Percentiles rank a stretch among this genome's conserved stretches.
phyloP scores from a whole-genome alignment of 2,329 filamentous ascomycete genomes.

The Microdochium trichocladiopsis region DNA sequence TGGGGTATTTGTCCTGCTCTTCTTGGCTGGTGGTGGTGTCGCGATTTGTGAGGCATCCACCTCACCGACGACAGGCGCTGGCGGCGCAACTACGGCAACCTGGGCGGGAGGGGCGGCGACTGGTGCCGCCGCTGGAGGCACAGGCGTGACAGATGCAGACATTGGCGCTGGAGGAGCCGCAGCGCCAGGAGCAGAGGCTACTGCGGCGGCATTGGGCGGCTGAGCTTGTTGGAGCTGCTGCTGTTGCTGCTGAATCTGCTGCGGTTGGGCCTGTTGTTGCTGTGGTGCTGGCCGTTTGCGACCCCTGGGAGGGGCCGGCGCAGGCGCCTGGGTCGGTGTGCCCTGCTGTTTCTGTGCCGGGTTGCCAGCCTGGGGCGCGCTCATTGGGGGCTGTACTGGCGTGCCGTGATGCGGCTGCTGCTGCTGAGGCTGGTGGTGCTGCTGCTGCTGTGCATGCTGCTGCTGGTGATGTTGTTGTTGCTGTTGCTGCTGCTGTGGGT shows the following conservation, averaged over 20 bases:
- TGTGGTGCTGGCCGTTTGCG: conserved; percentile 25
- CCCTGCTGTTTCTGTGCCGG: conserved; percentile 24
- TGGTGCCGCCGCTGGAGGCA: conserved; percentile 22
- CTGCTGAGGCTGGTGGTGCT: conserved; percentile 18
- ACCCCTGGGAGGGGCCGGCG: conserved; percentile 23
- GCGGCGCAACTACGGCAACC: conserved; percentile 16
- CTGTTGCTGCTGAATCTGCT: conserved; percentile 19
- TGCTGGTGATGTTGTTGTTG: neutral
- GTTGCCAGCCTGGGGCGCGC: conserved; percentile 19
- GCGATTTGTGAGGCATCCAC: conserved; percentile 25
- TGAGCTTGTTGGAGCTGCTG: conserved; percentile 24
- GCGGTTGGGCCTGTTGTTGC: conserved; percentile 17
- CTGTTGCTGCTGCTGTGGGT: conserved; percentile 6
- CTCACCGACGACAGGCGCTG: conserved; percentile 17
- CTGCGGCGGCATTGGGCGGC: conserved; percentile 6
- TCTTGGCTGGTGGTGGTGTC: conserved; percentile 63
- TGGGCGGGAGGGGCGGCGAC: conserved; percentile 19
- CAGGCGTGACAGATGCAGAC: conserved; percentile 23
- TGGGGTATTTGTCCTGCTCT: conserved; percentile 95
- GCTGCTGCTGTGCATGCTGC: conserved; percentile 18
- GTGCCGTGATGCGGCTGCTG: conserved; percentile 24
- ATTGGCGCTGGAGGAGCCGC: conserved; percentile 22
- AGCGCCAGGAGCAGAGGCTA: conserved; percentile 13
- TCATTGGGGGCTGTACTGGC: conserved; percentile 27
- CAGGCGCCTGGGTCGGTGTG: conserved; percentile 23